These are phyloP conservation scores for Monsonia emarginata DNA, from an alignment of 441 rosid genomes.

Conservation along the genomic window DNA sequence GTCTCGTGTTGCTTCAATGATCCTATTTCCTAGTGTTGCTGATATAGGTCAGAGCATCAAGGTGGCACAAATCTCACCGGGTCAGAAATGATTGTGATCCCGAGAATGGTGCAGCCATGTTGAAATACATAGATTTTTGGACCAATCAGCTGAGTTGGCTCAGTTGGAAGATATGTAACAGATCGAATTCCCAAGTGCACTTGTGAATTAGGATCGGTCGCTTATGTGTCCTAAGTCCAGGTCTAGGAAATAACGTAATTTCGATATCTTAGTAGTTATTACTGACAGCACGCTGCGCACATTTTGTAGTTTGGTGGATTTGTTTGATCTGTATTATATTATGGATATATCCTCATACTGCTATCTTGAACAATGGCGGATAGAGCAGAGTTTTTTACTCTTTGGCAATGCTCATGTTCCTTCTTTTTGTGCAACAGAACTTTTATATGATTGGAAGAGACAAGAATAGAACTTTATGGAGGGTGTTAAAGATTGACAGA, in stretches of 20 bases:
- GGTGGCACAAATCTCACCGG: too few species aligned
- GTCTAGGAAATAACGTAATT: neutral
- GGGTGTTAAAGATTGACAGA: slow-evolving; percentile 54
- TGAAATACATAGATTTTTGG: too few species aligned
- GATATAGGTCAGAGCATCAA: too few species aligned
- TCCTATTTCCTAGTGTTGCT: too few species aligned
- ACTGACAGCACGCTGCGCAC: neutral
- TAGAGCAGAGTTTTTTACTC: neutral
- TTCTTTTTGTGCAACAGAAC: slow-evolving; percentile 33
- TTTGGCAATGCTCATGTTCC: neutral
- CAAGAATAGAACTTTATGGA: slow-evolving; percentile 45
- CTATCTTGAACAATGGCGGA: neutral
- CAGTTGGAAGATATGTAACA: too few species aligned
- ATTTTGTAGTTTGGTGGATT: neutral
- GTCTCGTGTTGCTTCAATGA: neutral
- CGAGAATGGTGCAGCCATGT: too few species aligned
- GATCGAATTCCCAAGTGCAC: neutral
- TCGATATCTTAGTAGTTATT: neutral
- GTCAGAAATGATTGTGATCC: too few species aligned
- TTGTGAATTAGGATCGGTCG: neutral
- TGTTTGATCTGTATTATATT: neutral
- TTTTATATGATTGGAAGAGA: slow-evolving; percentile 67
- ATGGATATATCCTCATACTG: neutral
- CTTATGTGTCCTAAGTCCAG: neutral
- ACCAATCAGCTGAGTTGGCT: neutral